A percentile compares a stretch with the other conserved stretches of the same genome.
These are phyloP conservation scores for Juncus inflexus DNA, from an alignment of 176 grass and related monocot species.

Conservation along the genomic window DNA sequence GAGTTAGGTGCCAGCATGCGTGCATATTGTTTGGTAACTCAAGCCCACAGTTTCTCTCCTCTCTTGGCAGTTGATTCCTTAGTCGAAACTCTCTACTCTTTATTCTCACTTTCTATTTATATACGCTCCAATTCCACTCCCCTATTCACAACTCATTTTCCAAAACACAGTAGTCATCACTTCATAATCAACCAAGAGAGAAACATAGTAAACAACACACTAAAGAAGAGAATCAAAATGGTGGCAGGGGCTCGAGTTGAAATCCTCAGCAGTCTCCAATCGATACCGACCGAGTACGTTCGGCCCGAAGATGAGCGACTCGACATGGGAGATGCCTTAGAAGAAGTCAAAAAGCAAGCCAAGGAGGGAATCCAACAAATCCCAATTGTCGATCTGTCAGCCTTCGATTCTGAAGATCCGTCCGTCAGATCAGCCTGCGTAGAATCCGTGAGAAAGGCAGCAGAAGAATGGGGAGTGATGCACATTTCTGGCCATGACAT, in stretches of 20 bases:
- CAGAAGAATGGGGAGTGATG: constrained; percentile 82
- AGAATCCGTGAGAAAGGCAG: constrained; percentile 50
- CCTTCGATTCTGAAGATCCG: constrained; percentile 23
- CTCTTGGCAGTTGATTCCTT: background rate
- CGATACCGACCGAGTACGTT: constrained; percentile 74
- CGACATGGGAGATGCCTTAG: constrained; percentile 70
- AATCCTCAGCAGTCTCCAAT: constrained; percentile 38
- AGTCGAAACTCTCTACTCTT: background rate
- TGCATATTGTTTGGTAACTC: no score
- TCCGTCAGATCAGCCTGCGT: constrained; percentile 22
- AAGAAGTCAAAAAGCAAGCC: constrained; percentile 25
- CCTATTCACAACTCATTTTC: background rate
- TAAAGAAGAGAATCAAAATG: background rate
- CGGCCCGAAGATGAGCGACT: constrained; percentile 56
- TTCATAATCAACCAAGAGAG: constrained; percentile 2
- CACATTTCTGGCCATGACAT: constrained; percentile 74
- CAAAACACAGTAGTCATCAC: background rate
- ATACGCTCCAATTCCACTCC: background rate
- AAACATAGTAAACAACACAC: constrained; percentile 1
- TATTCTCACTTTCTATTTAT: background rate
- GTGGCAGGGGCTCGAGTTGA: constrained; percentile 43
- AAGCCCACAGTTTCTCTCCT: no score
- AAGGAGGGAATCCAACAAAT: constrained; percentile 27
- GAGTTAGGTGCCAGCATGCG: no score
- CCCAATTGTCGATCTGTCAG: constrained; percentile 63